Conservation (phyloP, 129 eudicot species). For the Mikania micrantha region DNA sequence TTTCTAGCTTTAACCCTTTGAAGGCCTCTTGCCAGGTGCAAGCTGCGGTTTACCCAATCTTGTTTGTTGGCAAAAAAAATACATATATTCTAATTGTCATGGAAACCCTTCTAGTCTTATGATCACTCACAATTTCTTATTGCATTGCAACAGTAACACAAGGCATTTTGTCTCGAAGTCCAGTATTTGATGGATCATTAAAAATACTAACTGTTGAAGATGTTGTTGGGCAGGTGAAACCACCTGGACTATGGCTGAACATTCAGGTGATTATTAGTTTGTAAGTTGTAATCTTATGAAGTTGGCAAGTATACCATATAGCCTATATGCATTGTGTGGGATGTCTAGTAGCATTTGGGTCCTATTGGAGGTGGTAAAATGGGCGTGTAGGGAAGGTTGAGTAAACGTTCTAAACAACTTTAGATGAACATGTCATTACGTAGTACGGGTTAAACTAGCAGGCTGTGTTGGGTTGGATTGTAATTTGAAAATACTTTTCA, state of each 20-base stretch:
- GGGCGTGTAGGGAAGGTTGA: background rate
- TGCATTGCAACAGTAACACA: constrained; percentile 51
- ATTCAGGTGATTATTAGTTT: constrained; percentile 50
- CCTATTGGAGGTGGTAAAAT: background rate
- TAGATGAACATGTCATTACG: background rate
- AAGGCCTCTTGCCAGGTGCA: too few species aligned
- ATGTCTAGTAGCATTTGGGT: background rate
- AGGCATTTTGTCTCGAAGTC: constrained; percentile 44
- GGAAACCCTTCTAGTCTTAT: background rate
- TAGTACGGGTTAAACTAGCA: background rate
- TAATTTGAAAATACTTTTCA: background rate
- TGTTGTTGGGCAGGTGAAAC: constrained; percentile 31
- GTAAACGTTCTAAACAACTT: background rate
- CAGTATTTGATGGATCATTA: constrained; percentile 37
- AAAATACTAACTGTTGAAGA: constrained; percentile 50
- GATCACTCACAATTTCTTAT: background rate
- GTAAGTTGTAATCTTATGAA: background rate
- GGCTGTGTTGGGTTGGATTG: background rate
- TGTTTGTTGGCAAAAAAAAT: too few species aligned
- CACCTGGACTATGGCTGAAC: constrained; percentile 77
- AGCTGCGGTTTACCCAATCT: too few species aligned
- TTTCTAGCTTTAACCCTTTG: too few species aligned
- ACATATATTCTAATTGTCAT: too few species aligned
- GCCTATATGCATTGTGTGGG: background rate
- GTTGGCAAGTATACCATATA: constrained; percentile 1